phyloP scores from a whole-genome alignment of 345 rosid genomes.

The Lagerstroemia speciosa region DNA sequence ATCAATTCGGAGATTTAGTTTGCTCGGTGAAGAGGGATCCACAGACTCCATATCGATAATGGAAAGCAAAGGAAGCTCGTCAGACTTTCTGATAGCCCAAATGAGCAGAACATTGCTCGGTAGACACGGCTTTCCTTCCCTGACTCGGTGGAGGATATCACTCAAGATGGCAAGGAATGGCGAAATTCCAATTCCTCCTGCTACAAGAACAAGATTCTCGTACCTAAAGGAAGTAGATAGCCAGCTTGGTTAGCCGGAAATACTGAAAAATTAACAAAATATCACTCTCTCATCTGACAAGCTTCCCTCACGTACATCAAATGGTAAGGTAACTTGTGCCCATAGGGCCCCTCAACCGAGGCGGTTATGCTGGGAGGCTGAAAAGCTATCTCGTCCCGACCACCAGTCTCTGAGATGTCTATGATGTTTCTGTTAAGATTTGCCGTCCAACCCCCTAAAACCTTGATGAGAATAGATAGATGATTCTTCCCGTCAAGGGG shows the following conservation, averaged over 20 bases:
- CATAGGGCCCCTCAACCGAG: constrained; percentile 85
- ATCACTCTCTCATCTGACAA: not conserved
- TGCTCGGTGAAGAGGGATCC: constrained; percentile 40
- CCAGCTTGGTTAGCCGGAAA: not conserved
- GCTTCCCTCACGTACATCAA: constrained; percentile 34
- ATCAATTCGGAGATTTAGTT: constrained; percentile 40
- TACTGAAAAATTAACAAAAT: not conserved
- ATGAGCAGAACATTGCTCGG: constrained; percentile 54
- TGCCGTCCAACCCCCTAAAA: constrained; percentile 70
- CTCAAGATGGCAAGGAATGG: constrained; percentile 80
- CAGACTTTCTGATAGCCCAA: constrained; percentile 72
- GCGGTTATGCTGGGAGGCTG: constrained; percentile 39
- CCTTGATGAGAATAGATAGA: constrained; percentile 68
- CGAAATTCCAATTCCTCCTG: constrained; percentile 89
- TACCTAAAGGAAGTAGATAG: constrained; percentile 35
- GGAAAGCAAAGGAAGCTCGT: constrained; percentile 74
- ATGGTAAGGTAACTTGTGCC: constrained; percentile 72
- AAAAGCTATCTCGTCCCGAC: constrained; percentile 9
- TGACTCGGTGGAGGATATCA: constrained; percentile 57
- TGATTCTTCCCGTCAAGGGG: constrained; percentile 65
- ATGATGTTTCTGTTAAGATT: constrained; percentile 46
- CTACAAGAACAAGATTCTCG: constrained; percentile 71
- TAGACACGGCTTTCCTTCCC: constrained; percentile 59
- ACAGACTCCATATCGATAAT: constrained; percentile 45
- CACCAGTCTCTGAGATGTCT: constrained; percentile 24